Base-by-base conservation (phyloP, 2,329 filamentous ascomycete species). In the Aureobasidium sp. region DNA sequence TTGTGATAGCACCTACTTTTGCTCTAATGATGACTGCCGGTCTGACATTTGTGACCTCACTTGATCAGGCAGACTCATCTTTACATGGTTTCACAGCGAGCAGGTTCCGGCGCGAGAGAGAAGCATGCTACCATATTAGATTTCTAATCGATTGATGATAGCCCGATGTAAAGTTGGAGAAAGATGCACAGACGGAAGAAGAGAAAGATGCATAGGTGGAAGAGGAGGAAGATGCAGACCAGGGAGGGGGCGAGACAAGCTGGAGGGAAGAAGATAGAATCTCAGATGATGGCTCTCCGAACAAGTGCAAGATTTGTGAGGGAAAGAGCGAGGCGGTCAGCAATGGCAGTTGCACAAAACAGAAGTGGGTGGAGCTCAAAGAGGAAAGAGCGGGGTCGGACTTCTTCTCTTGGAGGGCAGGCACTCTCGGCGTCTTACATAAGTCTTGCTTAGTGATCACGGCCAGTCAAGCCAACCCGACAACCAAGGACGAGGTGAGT, bases 361-460 rank as follows among this genome's bases (percentile, higher is more conserved):
- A 23, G 25, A 21, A 29, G 25, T 6, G 4, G 37, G 3, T 19
- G 51, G 11, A 33, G 25, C 23, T 4, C 27, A 25, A 25, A 19
- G 19, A 37, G 23, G 19, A 25, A 45, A 31, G 43, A 45, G 53
- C 53, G 38, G 38, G 53, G 53, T 54, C 10, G 17, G 23, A 9
- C n/a, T 7, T 17, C 13, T 9, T 25, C 38, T n/a, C 19, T 43
- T n/a, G 35, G 25, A 23, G 17, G n/a, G 29, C 27, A 37, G 13
- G 10, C 21, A 42, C 25, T 27, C 15, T 11, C 31, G 33, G 51
- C 51, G 51, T 45, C 53, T 57, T 57, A 57, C 53, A 57, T 57
- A 57, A 57, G 53, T 57, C 40, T 57, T 57, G 53, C 53, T 57
- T 57, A 57, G 40, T 57, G 53, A 57, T 45, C 53, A 57, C 27